A percentile compares a stretch with the other conserved stretches of the same genome.
phyloP scores from a whole-genome alignment of 176 grass and related monocot genomes.

The Carex cristatella region DNA sequence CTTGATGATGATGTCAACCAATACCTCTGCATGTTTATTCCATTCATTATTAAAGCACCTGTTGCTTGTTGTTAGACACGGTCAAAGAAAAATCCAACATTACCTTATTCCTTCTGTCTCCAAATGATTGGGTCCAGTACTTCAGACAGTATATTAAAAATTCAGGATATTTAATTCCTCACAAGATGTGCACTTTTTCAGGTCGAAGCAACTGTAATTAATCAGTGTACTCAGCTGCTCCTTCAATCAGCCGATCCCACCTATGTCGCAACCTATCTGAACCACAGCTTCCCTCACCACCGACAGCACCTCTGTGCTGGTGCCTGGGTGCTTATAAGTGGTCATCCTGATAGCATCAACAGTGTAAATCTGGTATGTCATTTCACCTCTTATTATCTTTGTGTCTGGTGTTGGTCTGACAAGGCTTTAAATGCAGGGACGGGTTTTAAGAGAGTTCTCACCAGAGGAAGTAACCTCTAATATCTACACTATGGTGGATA shows the following conservation, averaged over 20 bases:
- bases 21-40: background rate
- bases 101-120: background rate
- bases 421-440: constrained; percentile 51
- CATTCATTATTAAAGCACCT: background rate
- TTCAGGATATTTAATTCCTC: background rate
- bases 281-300: constrained; percentile 81
- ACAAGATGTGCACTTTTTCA: constrained; percentile 27
- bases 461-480: constrained; percentile 97
- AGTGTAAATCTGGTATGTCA: constrained; percentile 74
- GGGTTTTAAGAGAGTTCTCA: constrained; percentile 84
- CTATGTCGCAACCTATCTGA: constrained; percentile 83
- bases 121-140: background rate
- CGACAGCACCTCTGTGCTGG: constrained; percentile 87
- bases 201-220: constrained; percentile 78
- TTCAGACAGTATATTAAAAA: background rate
- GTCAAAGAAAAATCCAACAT: background rate
- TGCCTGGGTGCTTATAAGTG: constrained; percentile 97
- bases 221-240: constrained; percentile 91
- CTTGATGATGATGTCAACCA: background rate
- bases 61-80: background rate
- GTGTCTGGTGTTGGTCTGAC: background rate
- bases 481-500: constrained; percentile 97
- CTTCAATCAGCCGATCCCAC: constrained; percentile 72
- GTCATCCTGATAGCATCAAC: constrained; percentile 73
- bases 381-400: constrained; percentile 17